Base-by-base conservation (phyloP, 192 early-diverging fungal species). In the Entomortierella chlamydospora region DNA sequence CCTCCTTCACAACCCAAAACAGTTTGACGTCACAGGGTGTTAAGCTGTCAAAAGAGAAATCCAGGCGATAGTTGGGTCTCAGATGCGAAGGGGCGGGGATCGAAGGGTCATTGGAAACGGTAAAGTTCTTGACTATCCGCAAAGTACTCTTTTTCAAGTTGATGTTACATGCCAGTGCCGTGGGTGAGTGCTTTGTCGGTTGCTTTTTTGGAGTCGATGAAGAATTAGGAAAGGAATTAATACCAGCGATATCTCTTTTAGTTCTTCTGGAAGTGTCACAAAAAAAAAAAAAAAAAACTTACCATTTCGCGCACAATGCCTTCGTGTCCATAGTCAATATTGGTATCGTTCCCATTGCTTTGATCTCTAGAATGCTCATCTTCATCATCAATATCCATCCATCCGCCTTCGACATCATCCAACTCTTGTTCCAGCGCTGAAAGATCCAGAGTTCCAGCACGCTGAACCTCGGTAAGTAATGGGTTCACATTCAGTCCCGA, bases 381-480 rank as follows among this genome's bases (percentile, higher is more conserved):
- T 23, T 64, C 73, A 0, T 73, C 72, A 18, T 67, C 64, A 41
- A 79, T 70, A 39, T 79, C 76, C 23, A 79, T 58, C 76, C 76
- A 79, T n/a, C 76, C 76, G 17, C 76, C 76, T 23, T 79, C 76
- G 18, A 79, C 76, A 61, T 70, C 76, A 31, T 79, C 76, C 57
- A 79, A 22, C 26, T 79, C 76, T 28, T 79, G 76, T 29, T 79
- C 76, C 23, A 79, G 43, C 0, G 63, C 68, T 15, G 76, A 79
- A 3, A 79, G 43, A 31, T 79, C 76, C 30, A 79, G 49, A 30
- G 76, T 79, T 34, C 76, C 76, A 2, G 76, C 76, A 0, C 76
- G 60, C 39, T 79, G 76, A 29, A 79, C 68, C 43, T 79, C 76
- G 11, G 76, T 79, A 28, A 79, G 42, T 0, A 79, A 33, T 15